A percentile compares a stretch with the other conserved stretches of the same genome.
Evolutionary conservation across 2,329 filamentous ascomycete species (phyloP).

Genomic region (Calonectria fujianensis): DNA sequence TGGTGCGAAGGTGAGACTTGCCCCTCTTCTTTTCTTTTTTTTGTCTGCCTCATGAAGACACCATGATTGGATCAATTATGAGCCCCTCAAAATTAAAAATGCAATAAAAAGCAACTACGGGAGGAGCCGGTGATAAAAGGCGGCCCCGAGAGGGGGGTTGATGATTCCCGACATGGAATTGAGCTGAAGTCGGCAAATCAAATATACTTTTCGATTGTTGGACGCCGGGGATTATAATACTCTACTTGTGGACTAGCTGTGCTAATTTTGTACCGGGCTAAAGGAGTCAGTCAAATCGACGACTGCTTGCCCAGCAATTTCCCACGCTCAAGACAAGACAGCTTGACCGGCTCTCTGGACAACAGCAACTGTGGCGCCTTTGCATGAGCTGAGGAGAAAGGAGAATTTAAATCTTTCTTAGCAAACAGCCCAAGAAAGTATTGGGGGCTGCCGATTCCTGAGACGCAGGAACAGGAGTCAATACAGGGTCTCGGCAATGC

Average conservation of each 20-base stretch:
- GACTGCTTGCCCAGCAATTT: not conserved
- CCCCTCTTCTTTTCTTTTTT: not conserved
- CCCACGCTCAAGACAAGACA: not conserved
- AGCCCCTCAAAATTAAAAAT: not conserved
- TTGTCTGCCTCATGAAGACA: not conserved
- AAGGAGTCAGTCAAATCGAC: not conserved
- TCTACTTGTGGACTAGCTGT: not conserved
- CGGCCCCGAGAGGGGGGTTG: not conserved
- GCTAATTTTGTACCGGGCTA: not conserved
- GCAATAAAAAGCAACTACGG: not conserved
- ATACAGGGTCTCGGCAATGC: not conserved
- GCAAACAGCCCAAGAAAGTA: not conserved
- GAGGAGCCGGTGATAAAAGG: not conserved
- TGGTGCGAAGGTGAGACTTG: not conserved
- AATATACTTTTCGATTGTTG: not conserved
- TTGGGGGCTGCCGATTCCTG: not conserved
- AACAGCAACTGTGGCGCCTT: not conserved
- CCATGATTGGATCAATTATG: not conserved
- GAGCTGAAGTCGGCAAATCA: too few relatives aligned
- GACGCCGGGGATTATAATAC: not conserved
- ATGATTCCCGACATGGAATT: too few relatives aligned
- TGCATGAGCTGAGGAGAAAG: not conserved
- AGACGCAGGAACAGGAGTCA: not conserved
- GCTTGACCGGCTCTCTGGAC: conserved; percentile 9
- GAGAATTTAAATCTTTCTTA: not conserved